Evolutionary conservation across 176 grass and related monocot genomes (phyloP).

Genomic region (Cenchrus americanus): DNA sequence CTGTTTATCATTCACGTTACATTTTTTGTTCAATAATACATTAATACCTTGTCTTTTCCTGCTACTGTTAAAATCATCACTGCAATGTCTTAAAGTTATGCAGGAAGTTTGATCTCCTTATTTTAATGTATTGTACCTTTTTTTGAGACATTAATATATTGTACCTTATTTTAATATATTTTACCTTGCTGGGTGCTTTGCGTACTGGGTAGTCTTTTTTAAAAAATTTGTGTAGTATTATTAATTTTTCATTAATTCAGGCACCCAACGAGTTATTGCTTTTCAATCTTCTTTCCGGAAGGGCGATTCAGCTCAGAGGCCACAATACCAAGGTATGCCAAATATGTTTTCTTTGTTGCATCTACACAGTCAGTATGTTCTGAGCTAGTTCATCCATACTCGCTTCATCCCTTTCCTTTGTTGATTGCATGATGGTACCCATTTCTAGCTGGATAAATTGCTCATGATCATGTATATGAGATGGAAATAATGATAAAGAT

Average conservation of each 20-base stretch:
- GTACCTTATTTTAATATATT: conserved; percentile 1
- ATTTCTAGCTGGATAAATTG: conserved; percentile 20
- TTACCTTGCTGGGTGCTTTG: neutral
- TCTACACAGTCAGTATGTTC: conserved; percentile 25
- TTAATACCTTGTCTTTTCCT: conserved; percentile 26
- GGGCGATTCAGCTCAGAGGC: conserved; percentile 90
- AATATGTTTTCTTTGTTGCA: conserved; percentile 30
- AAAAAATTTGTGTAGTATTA: neutral
- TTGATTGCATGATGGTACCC: conserved; percentile 33
- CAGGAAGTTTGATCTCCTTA: neutral
- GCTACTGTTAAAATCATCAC: neutral
- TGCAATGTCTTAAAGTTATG: conserved; percentile 1
- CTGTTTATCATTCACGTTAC: conserved; percentile 10
- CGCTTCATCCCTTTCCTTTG: conserved; percentile 22
- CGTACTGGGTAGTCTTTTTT: neutral
- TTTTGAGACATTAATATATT: neutral
- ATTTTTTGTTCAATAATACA: conserved; percentile 27
- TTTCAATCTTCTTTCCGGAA: conserved; percentile 97
- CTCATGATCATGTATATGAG: neutral
- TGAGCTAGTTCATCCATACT: conserved; percentile 1
- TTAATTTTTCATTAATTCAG: conserved; percentile 49
- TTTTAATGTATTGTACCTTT: neutral
- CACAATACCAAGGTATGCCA: conserved; percentile 82
- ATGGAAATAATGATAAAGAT: conserved; percentile 35
- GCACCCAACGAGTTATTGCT: conserved; percentile 95